Evolutionary conservation across 108 stramenopile species (phyloP).

Genomic region (Mayamaea pseudoterrestris): DNA sequence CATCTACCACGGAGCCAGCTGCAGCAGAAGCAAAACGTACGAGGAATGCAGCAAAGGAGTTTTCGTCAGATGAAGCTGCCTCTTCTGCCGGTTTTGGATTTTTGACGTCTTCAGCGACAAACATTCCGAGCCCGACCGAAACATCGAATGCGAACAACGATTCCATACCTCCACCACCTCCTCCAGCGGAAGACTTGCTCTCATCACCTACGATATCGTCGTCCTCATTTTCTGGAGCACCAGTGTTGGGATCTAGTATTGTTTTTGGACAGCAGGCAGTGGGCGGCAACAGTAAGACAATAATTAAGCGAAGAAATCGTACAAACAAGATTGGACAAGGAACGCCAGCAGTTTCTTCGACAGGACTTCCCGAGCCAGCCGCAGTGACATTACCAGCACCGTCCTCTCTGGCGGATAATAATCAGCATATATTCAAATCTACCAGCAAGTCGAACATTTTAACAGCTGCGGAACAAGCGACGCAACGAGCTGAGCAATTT

Average conservation of each 20-base stretch:
- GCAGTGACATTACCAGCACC: no score
- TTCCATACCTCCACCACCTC: not conserved
- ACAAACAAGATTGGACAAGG: no score
- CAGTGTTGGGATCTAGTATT: not conserved
- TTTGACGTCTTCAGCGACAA: constrained; percentile 2
- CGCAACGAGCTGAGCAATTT: constrained; percentile 5
- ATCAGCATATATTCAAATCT: no score
- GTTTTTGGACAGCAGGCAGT: no score
- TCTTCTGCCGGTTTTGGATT: not conserved
- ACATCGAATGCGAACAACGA: not conserved
- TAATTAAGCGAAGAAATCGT: no score
- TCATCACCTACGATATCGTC: not conserved
- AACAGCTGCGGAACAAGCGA: no score
- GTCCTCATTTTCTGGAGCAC: not conserved
- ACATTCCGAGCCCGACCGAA: constrained; percentile 1
- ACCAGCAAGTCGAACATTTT: no score
- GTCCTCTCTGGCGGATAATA: no score
- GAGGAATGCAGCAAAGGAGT: constrained; percentile 1
- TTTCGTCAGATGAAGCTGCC: not conserved
- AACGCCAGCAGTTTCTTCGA: no score
- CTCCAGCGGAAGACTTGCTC: no score
- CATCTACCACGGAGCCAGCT: constrained; percentile 3
- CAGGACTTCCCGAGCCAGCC: no score
- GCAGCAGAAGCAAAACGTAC: constrained; percentile 4
- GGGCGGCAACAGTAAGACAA: no score